Conservation (phyloP, 371 early-diverging fungal species). For the Mortierella sp. region DNA sequence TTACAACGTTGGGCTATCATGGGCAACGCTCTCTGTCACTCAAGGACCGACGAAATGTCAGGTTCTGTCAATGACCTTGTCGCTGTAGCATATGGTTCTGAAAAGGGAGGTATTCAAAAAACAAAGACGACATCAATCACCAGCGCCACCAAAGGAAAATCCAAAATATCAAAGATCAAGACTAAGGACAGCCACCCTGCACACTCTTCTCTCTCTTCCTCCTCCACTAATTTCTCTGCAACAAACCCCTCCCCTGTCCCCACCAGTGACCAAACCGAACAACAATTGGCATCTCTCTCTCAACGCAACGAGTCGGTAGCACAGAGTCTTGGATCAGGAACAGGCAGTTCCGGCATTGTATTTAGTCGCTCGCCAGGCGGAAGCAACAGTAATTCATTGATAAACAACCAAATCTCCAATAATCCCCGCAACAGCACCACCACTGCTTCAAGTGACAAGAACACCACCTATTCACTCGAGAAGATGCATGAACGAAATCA, state of each 20-base stretch:
- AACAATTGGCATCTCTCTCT: too few relatives aligned
- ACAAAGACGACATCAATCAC: neutral
- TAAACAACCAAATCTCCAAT: neutral
- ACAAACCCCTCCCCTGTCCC: neutral
- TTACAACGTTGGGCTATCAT: neutral
- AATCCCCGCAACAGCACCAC: neutral
- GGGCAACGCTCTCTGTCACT: neutral
- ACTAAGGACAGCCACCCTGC: slow-evolving; percentile 4
- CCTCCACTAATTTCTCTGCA: neutral
- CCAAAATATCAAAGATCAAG: neutral
- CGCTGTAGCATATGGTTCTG: too few relatives aligned
- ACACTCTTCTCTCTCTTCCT: neutral
- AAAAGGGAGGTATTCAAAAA: too few relatives aligned
- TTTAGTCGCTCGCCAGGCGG: too few relatives aligned
- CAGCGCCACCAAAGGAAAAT: neutral
- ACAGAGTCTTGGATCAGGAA: neutral
- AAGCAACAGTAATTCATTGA: neutral
- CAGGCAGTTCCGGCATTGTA: neutral
- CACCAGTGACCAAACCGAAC: too few relatives aligned
- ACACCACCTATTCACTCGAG: neutral
- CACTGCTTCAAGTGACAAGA: neutral
- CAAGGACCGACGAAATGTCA: neutral
- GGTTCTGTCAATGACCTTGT: neutral
- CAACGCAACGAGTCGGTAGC: too few relatives aligned
- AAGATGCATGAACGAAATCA: slow-evolving; percentile 18